Conservation (phyloP, 768 basidiomycete species). For the Podaxis sp. region DNA sequence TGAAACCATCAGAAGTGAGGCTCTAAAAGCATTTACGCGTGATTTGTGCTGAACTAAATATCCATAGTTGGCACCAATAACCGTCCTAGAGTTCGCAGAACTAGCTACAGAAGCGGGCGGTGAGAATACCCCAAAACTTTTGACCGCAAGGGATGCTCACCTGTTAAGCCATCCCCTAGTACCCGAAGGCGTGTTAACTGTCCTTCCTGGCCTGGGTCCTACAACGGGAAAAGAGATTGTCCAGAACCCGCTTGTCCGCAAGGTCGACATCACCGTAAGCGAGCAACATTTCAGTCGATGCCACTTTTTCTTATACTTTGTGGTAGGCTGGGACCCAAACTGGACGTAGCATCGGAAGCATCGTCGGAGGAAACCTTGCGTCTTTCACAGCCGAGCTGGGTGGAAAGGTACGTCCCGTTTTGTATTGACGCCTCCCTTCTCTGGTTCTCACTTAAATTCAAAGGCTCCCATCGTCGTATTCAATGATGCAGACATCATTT, state of each 20-base stretch:
- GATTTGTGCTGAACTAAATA: not conserved
- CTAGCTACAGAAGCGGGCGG: slow-evolving; percentile 64
- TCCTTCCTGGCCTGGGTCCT: slow-evolving; percentile 69
- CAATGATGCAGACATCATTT: slow-evolving; percentile 65
- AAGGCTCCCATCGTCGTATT: slow-evolving; percentile 82
- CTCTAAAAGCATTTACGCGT: not conserved
- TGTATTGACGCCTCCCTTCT: not conserved
- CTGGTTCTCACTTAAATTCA: slow-evolving; percentile 3
- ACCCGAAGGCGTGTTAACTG: slow-evolving; percentile 68
- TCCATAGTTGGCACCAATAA: slow-evolving; percentile 66
- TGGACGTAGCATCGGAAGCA: slow-evolving; percentile 67
- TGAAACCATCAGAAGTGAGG: slow-evolving; percentile 75
- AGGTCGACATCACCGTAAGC: slow-evolving; percentile 81
- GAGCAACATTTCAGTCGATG: not conserved
- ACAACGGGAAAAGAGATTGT: slow-evolving; percentile 63
- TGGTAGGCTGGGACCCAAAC: slow-evolving; percentile 72
- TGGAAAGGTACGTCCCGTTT: slow-evolving; percentile 54
- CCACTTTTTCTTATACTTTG: not conserved
- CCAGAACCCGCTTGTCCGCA: slow-evolving; percentile 61
- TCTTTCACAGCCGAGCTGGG: slow-evolving; percentile 82
- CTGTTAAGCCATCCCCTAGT: slow-evolving; percentile 39
- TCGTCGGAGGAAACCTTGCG: slow-evolving; percentile 72
- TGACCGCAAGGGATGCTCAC: not conserved
- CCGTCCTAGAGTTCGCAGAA: slow-evolving; percentile 72
- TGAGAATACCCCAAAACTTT: slow-evolving; percentile 19